Evolutionary conservation across 2,329 filamentous ascomycete genomes (phyloP), one percentile per base, ranked within the genome.

Genomic region (Dactylellina drechsleri): DNA sequence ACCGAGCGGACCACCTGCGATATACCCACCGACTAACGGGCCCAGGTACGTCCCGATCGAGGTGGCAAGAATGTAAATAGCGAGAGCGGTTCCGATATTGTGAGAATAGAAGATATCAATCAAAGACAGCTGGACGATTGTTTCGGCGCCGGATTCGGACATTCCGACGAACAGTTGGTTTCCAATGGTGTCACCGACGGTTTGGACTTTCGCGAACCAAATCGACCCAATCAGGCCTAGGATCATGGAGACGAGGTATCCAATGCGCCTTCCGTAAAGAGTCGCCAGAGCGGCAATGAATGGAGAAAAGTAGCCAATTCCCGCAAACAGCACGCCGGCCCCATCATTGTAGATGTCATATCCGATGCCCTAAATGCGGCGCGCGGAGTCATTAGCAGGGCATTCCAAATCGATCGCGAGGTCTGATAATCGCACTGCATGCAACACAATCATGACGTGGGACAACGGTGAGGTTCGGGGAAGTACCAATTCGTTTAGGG

Each of bases 41-140:
- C 86, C 86, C 2, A 87, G 79, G 77, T 86, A 88, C 2, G 86
- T 87, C 20, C 86, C 86, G 31, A 87, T 82, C 77, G 84, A 85
- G 0, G 85, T 87, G 1, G 86, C 84, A 41, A 87, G 81, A 26
- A 87, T 85, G 77, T 87, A 88, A 26, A 87, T 78, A 67, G 86
- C 86, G 4, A 87, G 81, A 0, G 86, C 85, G 0, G 83, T 83
- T 47, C 86, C 86, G 50, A 85, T 83, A 72, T 86, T 85, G 77
- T 88, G 86, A 80, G 87, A 85, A 75, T 85, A 87, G 81, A 86
- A 87, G 31, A 87, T 82, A 77, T 87, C 86, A 6, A 86, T 85
- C 28, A 88, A 81, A 1, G 85, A 87, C n/a, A 87, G 80, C 78
- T 88, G 86, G 5, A 86, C 86, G 31, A 85, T 83, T 0, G 86